Conservation (phyloP, 257 asterid species). For the Plectranthus barbatus region DNA sequence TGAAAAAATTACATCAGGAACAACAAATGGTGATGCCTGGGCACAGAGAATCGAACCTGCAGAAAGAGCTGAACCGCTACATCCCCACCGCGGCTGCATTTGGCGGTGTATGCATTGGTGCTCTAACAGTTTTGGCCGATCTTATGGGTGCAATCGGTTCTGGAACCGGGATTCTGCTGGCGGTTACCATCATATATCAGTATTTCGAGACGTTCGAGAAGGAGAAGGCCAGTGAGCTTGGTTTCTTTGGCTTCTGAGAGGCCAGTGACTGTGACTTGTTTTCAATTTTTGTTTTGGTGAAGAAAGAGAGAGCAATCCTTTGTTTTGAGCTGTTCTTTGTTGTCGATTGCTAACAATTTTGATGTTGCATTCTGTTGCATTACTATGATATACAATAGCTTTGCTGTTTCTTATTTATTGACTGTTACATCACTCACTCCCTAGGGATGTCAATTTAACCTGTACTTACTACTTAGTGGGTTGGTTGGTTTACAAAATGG, state of each 20-base stretch:
- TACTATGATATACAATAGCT: no score
- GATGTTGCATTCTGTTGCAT: no score
- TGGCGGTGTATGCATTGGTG: slow-evolving; percentile 91
- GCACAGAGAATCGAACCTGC: slow-evolving; percentile 73
- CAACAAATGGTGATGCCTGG: slow-evolving; percentile 99
- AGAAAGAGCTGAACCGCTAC: slow-evolving; percentile 85
- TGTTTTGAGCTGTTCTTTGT: no score
- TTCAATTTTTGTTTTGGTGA: no score
- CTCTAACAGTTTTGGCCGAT: slow-evolving; percentile 80
- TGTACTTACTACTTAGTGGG: no score
- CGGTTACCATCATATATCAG: slow-evolving; percentile 83
- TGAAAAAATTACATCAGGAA: slow-evolving; percentile 36
- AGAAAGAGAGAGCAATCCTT: no score
- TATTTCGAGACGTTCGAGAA: slow-evolving; percentile 88
- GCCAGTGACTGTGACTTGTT: no score
- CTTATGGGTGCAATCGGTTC: slow-evolving; percentile 95
- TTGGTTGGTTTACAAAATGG: no score
- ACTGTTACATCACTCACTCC: no score
- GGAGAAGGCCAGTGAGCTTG: slow-evolving; percentile 85
- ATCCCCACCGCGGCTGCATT: slow-evolving; percentile 93
- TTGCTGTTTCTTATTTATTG: no score
- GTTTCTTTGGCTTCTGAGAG: slow-evolving; percentile 88
- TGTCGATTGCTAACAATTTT: no score
- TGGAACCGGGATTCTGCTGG: slow-evolving; percentile 79
- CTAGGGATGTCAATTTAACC: no score